These are phyloP conservation scores for Onygenales sp. DNA, from an alignment of 2,329 filamentous ascomycete genomes.

Conservation along the genomic window DNA sequence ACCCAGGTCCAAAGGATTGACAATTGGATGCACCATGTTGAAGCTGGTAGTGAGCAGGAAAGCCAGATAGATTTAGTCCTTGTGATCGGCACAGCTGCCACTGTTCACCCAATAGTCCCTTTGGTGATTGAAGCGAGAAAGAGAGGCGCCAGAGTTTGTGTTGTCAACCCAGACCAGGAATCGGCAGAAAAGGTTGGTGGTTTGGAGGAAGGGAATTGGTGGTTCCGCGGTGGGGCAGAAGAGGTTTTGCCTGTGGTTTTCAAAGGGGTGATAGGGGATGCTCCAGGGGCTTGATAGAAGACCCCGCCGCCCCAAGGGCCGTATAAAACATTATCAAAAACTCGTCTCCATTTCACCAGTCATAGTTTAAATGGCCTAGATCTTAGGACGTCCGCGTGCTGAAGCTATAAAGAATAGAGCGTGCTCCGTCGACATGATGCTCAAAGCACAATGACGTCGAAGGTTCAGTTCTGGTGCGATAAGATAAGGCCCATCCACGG, in stretches of 20 bases:
- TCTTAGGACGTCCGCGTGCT: too few species aligned
- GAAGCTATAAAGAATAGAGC: too few species aligned
- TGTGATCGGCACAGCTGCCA: slow-evolving; percentile 1
- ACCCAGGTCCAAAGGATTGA: not conserved
- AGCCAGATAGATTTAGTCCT: not conserved
- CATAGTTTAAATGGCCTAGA: too few species aligned
- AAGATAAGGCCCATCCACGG: not conserved
- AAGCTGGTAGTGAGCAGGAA: not conserved
- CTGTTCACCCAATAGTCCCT: not conserved
- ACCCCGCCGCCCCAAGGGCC: too few species aligned
- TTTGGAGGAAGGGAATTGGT: slow-evolving; percentile 1
- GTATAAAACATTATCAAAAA: too few species aligned
- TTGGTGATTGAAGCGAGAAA: not conserved
- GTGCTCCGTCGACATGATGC: too few species aligned
- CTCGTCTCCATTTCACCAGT: too few species aligned
- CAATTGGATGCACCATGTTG: not conserved
- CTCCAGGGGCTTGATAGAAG: not conserved
- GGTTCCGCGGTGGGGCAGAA: not conserved
- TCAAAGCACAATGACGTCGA: too few species aligned
- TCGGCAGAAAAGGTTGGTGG: not conserved
- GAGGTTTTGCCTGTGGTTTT: slow-evolving; percentile 1
- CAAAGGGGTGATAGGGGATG: not conserved
- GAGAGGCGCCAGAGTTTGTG: not conserved
- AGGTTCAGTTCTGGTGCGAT: not conserved
- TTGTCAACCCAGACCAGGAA: not conserved